Evolutionary conservation across 768 basidiomycete species (phyloP), one percentile per base, ranked within the genome.

Genomic region (Mycena amicta): DNA sequence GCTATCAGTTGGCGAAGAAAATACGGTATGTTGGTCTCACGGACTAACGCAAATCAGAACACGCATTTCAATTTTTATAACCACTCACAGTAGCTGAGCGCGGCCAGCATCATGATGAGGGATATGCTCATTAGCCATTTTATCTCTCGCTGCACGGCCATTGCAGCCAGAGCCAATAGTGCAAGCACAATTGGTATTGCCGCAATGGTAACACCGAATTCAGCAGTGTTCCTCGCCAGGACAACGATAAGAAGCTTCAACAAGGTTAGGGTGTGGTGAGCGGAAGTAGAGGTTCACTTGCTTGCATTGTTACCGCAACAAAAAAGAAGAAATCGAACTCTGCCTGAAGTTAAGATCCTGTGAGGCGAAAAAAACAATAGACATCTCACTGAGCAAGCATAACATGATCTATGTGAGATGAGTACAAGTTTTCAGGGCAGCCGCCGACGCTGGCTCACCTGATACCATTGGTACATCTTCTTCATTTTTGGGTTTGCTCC

Each of bases 281-380:
- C 27, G 51, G 23, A 37, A 8, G 33, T 50, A 20, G 26, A 22
- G 27, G 6, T 23, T 18, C 12, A 50, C 65, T 31, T 51, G 84
- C 92, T 84, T 94, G 92, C 83, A 93, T 92, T 2, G 92, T 93
- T 25, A 93, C 87, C n/a, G 88, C 92, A 22, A 82, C 80, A 68
- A 94, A 93, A 71, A 83, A 85, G 77, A 94, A 94, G 72, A 93
- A 94, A 71, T 94, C 92, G 70, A 94, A 92, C 47, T 49, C 43
- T 45, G 22, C 5, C 8, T 6, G 20, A n/a, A 45, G 13, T 5
- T 45, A 6, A 45, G 43, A 45, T 15, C 8, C 15, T 45, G 43
- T n/a, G n/a, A n/a, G n/a, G n/a, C n/a, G 22, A 23, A 49, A 20
- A 28, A 28, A 49, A 8, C 47, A 29, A n/a, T 5, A n/a, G 5